phyloP scores from a whole-genome alignment of 2,329 filamentous ascomycete genomes.

The Phaeosphaeriaceae sp. region DNA sequence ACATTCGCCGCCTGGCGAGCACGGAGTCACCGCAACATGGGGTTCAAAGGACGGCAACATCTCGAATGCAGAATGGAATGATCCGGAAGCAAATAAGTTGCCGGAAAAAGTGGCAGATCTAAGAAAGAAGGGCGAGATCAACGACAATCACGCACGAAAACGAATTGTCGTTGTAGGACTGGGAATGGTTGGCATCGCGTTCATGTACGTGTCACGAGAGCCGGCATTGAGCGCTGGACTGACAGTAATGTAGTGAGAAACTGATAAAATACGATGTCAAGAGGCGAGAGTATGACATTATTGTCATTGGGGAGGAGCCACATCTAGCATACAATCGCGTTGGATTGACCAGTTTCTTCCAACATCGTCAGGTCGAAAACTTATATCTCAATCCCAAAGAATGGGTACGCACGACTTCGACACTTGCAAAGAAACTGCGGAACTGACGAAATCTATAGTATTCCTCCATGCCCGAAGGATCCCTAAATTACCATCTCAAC shows the following conservation, averaged over 20 bases:
- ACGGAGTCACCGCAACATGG: constrained; percentile 31
- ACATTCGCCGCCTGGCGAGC: constrained; percentile 37
- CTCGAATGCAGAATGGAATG: constrained; percentile 56
- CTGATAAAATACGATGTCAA: constrained; percentile 83
- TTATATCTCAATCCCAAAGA: constrained; percentile 85
- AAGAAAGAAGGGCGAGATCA: constrained; percentile 36
- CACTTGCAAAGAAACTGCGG: not conserved
- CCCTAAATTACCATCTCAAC: constrained; percentile 77
- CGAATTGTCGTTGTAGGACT: constrained; percentile 83
- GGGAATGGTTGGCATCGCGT: constrained; percentile 90
- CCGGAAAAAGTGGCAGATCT: constrained; percentile 52
- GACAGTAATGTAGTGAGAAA: constrained; percentile 72
- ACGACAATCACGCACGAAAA: constrained; percentile 56
- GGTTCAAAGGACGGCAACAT: constrained; percentile 41
- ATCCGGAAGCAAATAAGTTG: constrained; percentile 54
- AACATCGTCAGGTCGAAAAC: constrained; percentile 83
- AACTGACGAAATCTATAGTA: constrained; percentile 59
- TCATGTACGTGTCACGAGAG: constrained; percentile 65
- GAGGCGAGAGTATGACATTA: constrained; percentile 76
- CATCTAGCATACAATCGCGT: constrained; percentile 92
- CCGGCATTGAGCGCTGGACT: not conserved
- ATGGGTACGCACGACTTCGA: constrained; percentile 66
- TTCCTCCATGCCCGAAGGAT: constrained; percentile 68
- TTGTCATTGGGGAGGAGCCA: constrained; percentile 86
- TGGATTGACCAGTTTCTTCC: constrained; percentile 86